Evolutionary conservation across 768 basidiomycete genomes (phyloP).

Genomic region (Rubroboletus pulcherrimus): DNA sequence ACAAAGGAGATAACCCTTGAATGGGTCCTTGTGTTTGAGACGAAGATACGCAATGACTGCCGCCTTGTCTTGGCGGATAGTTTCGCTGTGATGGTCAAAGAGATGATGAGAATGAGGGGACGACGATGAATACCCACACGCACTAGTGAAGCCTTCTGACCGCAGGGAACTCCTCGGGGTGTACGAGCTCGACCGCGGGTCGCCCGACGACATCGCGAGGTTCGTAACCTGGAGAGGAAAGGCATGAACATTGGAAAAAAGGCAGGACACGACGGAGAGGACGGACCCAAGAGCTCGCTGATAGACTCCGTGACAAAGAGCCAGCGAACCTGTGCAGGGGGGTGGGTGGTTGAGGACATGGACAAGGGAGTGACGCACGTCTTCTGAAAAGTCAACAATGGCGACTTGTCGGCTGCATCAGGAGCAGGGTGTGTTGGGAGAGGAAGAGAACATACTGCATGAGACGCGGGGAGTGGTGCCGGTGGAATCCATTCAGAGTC

Average conservation of each 20-base stretch:
- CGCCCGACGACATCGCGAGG: slow-evolving; percentile 66
- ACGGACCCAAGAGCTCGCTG: slow-evolving; percentile 56
- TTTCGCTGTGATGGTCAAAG: slow-evolving; percentile 46
- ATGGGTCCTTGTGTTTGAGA: slow-evolving; percentile 74
- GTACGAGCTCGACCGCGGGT: slow-evolving; percentile 71
- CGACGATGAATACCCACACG: background rate
- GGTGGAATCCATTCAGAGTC: slow-evolving; percentile 34
- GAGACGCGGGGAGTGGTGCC: slow-evolving; percentile 58
- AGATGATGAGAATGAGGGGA: background rate
- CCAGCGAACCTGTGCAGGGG: slow-evolving; percentile 53
- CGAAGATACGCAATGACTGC: slow-evolving; percentile 76
- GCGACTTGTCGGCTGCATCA: slow-evolving; percentile 47
- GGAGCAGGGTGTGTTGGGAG: background rate
- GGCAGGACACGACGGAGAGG: background rate
- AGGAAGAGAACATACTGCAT: slow-evolving; percentile 55
- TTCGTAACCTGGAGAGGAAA: slow-evolving; percentile 56
- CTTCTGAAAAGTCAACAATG: slow-evolving; percentile 76
- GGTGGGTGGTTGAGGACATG: background rate
- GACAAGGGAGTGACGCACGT: slow-evolving; percentile 39
- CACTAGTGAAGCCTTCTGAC: slow-evolving; percentile 72
- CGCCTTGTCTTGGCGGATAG: slow-evolving; percentile 74
- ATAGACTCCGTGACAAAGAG: slow-evolving; percentile 65
- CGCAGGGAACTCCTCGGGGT: slow-evolving; percentile 71
- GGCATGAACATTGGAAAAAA: background rate
- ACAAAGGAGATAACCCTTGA: slow-evolving; percentile 72